Percentiles rank a stretch among this genome's conserved stretches.
These are phyloP conservation scores for Mycena galopus DNA, from an alignment of 768 basidiomycete genomes.

Conservation along the genomic window DNA sequence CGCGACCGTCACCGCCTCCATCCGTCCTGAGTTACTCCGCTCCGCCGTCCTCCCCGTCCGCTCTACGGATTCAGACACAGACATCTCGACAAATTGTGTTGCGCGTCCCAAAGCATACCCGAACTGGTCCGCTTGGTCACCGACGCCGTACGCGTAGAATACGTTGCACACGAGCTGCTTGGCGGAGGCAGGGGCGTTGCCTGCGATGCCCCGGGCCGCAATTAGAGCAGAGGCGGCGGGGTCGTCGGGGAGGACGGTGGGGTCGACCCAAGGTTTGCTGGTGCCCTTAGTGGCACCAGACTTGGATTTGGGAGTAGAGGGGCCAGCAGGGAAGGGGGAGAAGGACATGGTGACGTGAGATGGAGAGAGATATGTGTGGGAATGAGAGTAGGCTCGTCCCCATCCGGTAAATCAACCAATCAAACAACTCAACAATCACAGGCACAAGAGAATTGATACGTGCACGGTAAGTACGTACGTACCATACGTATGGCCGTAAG, in stretches of 20 bases:
- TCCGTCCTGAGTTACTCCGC: slow-evolving; percentile 55
- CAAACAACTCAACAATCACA: too few species aligned
- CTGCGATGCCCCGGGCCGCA: slow-evolving; percentile 49
- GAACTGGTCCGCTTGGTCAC: slow-evolving; percentile 69
- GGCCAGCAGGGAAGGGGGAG: too few species aligned
- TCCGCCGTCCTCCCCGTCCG: slow-evolving; percentile 43
- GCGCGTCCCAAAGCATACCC: slow-evolving; percentile 71
- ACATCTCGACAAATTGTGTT: slow-evolving; percentile 73
- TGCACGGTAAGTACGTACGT: too few species aligned
- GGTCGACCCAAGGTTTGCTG: slow-evolving; percentile 76
- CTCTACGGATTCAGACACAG: slow-evolving; percentile 51
- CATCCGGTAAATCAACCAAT: too few species aligned
- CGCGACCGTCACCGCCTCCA: slow-evolving; percentile 73
- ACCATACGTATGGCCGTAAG: too few species aligned
- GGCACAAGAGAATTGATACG: too few species aligned
- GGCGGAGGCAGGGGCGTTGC: slow-evolving; percentile 71
- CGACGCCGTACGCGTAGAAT: slow-evolving; percentile 79
- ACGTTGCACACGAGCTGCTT: slow-evolving; percentile 80
- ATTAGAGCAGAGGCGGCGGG: slow-evolving; percentile 66
- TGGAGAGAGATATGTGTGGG: too few species aligned
- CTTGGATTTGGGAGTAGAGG: background rate
- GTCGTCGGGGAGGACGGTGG: slow-evolving; percentile 69
- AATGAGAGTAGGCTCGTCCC: too few species aligned
- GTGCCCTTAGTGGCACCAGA: background rate
- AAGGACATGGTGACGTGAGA: too few species aligned